Evolutionary conservation across 768 basidiomycete genomes (phyloP), one percentile per base, ranked within the genome.

Genomic region (Neoboletus magnificus): DNA sequence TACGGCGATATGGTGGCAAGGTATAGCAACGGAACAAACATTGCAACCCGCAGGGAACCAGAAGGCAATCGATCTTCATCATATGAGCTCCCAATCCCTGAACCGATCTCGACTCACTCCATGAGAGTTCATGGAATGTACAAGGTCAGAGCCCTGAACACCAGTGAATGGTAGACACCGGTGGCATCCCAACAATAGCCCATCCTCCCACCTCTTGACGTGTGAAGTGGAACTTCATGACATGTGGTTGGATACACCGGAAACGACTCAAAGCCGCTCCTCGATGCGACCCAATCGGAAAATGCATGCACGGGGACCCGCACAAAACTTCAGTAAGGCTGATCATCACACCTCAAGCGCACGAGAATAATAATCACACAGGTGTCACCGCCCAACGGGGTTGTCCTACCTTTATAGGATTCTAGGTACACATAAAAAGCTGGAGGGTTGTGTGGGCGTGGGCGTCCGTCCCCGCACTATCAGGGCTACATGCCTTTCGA

Each of bases 401-500:
- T 11, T 5, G 16, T 18, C 6, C 29, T 7, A 15, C 23, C 2
- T 20, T 39, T 25, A 9, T 20, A 29, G 50, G 32, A 23, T 42
- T 18, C 45, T 11, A 27, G 9, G 23, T 6, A 16, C 48, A 15
- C n/a, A 58, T 58, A 58, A 58, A 51, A 27, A n/a, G 20, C 18
- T 15, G 13, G 45, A 22, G 16, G 10, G n/a, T 12, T 2, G 8
- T 16, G 8, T 11, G 6, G 11, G 48, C 18, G 22, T 6, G 10
- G 16, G 27, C 3, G 3, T 47, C 5, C n/a, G n/a, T n/a, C n/a
- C n/a, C n/a, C 51, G 4, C 29, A 15, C 30, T 12, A 33, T 10
- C 20, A 25, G 27, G 23, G 29, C 7, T 29, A 15, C 30, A 62
- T 65, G 64, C 5, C 59, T 40, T 39, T 27, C 15, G 56, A 52